Evolutionary conservation across 116 monocot species (phyloP).

Genomic region (Thalassia testudinum): DNA sequence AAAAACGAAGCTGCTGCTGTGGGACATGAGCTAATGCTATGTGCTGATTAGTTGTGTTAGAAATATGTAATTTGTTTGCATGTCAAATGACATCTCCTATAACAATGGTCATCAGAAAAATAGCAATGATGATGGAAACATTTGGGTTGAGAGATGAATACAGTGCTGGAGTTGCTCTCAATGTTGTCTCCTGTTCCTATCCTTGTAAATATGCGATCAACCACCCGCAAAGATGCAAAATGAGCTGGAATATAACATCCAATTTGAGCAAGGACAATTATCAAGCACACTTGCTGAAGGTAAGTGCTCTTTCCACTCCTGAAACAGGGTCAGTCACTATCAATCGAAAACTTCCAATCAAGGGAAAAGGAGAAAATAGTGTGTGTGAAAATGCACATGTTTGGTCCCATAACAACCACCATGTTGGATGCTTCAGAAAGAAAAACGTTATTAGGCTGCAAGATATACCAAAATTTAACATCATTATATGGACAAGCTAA

Average conservation of each 20-base stretch:
- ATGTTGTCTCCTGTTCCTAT: constrained; percentile 78
- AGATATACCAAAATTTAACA: background rate
- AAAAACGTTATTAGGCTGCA: constrained; percentile 97
- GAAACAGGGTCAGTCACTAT: background rate
- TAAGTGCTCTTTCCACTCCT: constrained; percentile 99
- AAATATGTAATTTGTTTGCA: too few relatives aligned
- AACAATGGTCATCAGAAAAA: too few relatives aligned
- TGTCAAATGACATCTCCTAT: too few relatives aligned
- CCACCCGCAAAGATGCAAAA: constrained; percentile 85
- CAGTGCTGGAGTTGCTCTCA: constrained; percentile 95
- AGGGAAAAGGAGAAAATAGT: background rate
- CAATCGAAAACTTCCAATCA: background rate
- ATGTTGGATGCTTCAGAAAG: constrained; percentile 98
- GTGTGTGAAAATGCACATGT: constrained; percentile 44
- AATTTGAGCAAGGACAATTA: constrained; percentile 87
- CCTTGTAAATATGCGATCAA: constrained; percentile 95
- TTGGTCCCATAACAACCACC: constrained; percentile 91
- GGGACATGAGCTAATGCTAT: too few relatives aligned
- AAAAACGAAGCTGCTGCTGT: too few relatives aligned
- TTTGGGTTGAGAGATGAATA: background rate
- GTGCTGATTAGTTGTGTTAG: too few relatives aligned
- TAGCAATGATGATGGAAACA: too few relatives aligned
- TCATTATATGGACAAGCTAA: background rate
- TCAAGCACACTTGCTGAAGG: constrained; percentile 90
- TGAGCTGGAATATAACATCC: constrained; percentile 95